Evolutionary conservation across 2,329 filamentous ascomycete species (phyloP), one percentile per base, ranked within the genome.

Genomic region (Coniochaeta pulveracea): DNA sequence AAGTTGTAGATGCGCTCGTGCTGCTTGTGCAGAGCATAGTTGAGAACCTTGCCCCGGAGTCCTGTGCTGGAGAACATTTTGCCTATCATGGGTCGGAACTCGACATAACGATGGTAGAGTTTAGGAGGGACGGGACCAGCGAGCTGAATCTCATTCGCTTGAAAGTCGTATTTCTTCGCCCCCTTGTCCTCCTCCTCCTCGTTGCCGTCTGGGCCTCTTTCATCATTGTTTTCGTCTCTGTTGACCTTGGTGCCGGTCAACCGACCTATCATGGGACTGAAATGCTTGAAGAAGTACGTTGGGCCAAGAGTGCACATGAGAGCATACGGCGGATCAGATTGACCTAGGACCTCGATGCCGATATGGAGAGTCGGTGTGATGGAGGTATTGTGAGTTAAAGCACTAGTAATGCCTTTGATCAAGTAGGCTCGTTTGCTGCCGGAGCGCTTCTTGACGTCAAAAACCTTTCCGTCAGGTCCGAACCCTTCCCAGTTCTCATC

Each of bases 71-170:
- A 80, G 57, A 94, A 96, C 77, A 95, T 93, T 42, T 77, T 74
- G 33, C 83, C 84, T 35, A 96, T 82, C 48, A 94, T 85, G 17
- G 88, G 86, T 36, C 77, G 81, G 57, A 95, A 95, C 53, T 93
- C 88, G 37, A 95, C 88, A 49, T 82, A 96, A 43, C 86, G 81
- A 53, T 95, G 88, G 54, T 94, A 94, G 21, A 96, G 64, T 40
- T 76, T 65, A 3, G 74, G 63, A 0, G 89, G 88, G 0, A 91
- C 80, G 0, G 89, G 89, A 0, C 89, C 89, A 28, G 72, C 66
- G 6, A 96, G 69, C 52, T 95, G 89, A 48, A 95, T 77, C 54
- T 95, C 82, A 52, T 85, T 88, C 24, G 89, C 84, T 65, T 94
- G 88, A 57, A 96, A 96, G 55, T 91, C 85, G 51, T 89, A 89